A percentile compares a stretch with the other conserved stretches of the same genome.
These are phyloP conservation scores for Leishmania braziliensis DNA, from an alignment of 208 protist genomes.

Conservation along the genomic window DNA sequence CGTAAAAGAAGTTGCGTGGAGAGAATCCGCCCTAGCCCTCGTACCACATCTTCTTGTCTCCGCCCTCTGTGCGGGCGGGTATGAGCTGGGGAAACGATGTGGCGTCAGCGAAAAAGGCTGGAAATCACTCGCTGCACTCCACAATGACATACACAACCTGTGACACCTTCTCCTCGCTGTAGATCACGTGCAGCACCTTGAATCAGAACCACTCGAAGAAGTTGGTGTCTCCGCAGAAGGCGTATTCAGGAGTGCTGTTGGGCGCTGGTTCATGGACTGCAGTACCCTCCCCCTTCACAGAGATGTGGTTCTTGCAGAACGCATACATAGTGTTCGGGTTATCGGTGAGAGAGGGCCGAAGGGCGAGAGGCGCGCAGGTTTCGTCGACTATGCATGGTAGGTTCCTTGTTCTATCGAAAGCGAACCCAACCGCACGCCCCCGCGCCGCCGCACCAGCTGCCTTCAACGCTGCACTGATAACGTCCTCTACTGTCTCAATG, in stretches of 20 bases:
- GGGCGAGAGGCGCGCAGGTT: slow-evolving; percentile 39
- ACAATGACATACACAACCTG: slow-evolving; percentile 41
- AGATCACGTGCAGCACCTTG: slow-evolving; percentile 55
- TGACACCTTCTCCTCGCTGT: slow-evolving; percentile 38
- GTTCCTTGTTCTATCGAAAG: slow-evolving; percentile 54
- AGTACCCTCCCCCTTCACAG: slow-evolving; percentile 43
- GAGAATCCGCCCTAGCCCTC: slow-evolving; percentile 59
- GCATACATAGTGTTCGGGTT: slow-evolving; percentile 70
- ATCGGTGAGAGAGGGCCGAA: slow-evolving; percentile 36
- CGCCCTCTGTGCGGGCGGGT: slow-evolving; percentile 51
- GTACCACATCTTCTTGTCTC: slow-evolving; percentile 73
- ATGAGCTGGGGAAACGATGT: slow-evolving; percentile 29
- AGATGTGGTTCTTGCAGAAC: slow-evolving; percentile 71
- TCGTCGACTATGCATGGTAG: slow-evolving; percentile 56
- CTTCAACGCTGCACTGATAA: slow-evolving; percentile 33
- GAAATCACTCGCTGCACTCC: slow-evolving; percentile 62
- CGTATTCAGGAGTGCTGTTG: slow-evolving; percentile 50
- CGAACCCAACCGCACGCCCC: slow-evolving; percentile 43
- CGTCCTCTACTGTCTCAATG: slow-evolving; percentile 44
- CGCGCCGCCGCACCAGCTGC: slow-evolving; percentile 15
- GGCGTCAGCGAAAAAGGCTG: slow-evolving; percentile 51
- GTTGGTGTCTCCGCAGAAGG: slow-evolving; percentile 59
- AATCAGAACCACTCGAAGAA: slow-evolving; percentile 73
- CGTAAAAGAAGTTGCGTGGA: slow-evolving; percentile 46
- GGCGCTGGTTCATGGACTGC: slow-evolving; percentile 51